Evolutionary conservation across 202 grass and related monocot genomes (phyloP), one percentile per base, ranked within the genome.

Genomic region (Zoysia matrella): DNA sequence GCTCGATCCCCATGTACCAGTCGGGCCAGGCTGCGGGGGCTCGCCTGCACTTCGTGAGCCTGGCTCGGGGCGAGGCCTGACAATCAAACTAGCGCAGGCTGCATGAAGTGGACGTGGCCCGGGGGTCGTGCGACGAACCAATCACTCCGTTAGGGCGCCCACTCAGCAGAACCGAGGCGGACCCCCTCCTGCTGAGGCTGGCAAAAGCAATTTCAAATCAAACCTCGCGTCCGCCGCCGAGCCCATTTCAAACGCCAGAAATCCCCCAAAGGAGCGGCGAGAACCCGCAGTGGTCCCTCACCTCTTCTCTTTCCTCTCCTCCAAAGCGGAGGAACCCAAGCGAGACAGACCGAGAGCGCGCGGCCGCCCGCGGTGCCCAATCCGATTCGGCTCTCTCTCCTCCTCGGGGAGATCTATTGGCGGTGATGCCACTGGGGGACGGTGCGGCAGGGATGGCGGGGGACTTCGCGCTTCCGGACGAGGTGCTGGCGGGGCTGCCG

Each of bases 401-500:
- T 43, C 44, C 16, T 46, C 41, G 41, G 69, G 72, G 63, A 90
- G 87, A 89, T 80, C 80, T 13, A 58, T 51, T 9, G 43, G 55
- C 10, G 65, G 48, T 18, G 50, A 80, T 73, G 90, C 73, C 74
- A 30, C 63, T 62, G 62, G 57, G 77, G 55, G 86, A 71, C 68
- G 89, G 44, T 6, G 75, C 64, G 56, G 67, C 47, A 53, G 70
- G 10, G 60, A 16, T 7, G 69, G 11, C 53, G 16, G 81, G 55
- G 52, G 86, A 90, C 50, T 92, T 91, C 84, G 55, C 79, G 63
- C 91, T 98, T 47, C 86, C 95, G 22, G 77, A 88, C 43, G 92
- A 91, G 77, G 57, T 98, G 52, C 78, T 90, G 82, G 92, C 90
- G 22, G 90, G 88, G 87, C 86, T 98, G 70, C 95, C 95, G 52